These are phyloP conservation scores for Globisporangium sylvaticum DNA, from an alignment of 352 stramenopile species.

Conservation along the genomic window DNA sequence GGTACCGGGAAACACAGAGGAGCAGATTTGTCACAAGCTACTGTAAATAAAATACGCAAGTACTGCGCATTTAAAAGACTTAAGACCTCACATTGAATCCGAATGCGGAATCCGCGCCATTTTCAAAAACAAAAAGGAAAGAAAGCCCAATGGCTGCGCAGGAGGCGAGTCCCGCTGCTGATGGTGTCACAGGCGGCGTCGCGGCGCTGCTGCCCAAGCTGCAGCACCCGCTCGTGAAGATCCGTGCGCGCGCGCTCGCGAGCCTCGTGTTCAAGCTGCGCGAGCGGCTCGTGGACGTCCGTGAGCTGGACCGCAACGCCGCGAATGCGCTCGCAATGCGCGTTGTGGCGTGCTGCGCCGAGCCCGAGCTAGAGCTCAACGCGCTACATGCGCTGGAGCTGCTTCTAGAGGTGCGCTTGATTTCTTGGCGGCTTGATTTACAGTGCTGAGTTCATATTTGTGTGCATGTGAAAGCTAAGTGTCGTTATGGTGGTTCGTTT, in stretches of 20 bases:
- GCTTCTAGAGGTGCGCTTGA: constrained; percentile 24
- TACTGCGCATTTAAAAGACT: background rate
- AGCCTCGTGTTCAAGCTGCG: constrained; percentile 68
- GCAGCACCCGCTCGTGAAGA: constrained; percentile 51
- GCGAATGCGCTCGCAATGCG: constrained; percentile 28
- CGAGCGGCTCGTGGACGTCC: constrained; percentile 38
- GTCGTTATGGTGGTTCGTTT: constrained; percentile 4
- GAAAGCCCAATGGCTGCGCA: background rate
- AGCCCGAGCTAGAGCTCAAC: constrained; percentile 38
- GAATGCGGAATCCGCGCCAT: background rate
- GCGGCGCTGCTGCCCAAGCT: constrained; percentile 54
- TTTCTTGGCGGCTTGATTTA: background rate
- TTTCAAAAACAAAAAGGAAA: constrained; percentile 15
- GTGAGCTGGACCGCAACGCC: constrained; percentile 25
- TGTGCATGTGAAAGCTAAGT: constrained; percentile 9
- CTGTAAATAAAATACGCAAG: too few species aligned
- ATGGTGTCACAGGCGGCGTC: constrained; percentile 12
- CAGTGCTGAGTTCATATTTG: background rate
- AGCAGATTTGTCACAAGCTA: too few species aligned
- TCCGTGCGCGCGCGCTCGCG: constrained; percentile 51
- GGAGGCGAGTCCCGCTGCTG: background rate
- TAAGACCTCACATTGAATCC: background rate
- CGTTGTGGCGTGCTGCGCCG: constrained; percentile 37
- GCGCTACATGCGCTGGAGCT: constrained; percentile 54
- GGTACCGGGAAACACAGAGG: background rate